Percentiles rank a stretch among this genome's conserved stretches.
phyloP scores from a whole-genome alignment of 2,329 filamentous ascomycete species.

The Trichoderma sp. region DNA sequence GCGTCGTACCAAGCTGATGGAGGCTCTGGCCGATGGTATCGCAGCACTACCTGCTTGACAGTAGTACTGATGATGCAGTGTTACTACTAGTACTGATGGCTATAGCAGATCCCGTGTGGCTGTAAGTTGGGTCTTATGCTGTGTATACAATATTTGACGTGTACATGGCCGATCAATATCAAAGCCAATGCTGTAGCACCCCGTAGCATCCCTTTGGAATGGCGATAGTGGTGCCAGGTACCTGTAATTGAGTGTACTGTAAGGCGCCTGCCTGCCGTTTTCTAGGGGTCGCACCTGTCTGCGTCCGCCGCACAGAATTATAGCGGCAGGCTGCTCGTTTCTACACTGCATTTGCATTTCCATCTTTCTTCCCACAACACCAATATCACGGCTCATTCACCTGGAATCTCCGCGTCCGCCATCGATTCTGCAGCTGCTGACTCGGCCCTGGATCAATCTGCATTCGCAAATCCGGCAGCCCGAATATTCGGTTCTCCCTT shows the following conservation, averaged over 20 bases:
- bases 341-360: neutral
- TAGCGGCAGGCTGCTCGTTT: neutral
- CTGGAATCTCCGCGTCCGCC: neutral
- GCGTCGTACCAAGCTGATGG: neutral
- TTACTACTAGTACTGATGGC: neutral
- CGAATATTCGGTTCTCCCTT: neutral
- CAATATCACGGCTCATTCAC: neutral
- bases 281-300: no score
- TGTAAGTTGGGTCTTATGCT: neutral
- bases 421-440: neutral
- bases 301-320: neutral
- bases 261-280: neutral
- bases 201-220: neutral
- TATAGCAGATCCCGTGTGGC: neutral
- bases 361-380: neutral
- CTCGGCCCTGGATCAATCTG: neutral
- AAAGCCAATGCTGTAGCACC: neutral
- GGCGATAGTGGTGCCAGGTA: neutral
- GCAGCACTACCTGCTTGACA: neutral
- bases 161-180: neutral
- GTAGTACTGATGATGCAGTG: neutral
- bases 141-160: neutral
- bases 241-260: neutral
- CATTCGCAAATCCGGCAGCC: neutral
- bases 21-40: neutral